Evolutionary conservation across 2,329 filamentous ascomycete genomes (phyloP).

Genomic region (Fusarium palustre): DNA sequence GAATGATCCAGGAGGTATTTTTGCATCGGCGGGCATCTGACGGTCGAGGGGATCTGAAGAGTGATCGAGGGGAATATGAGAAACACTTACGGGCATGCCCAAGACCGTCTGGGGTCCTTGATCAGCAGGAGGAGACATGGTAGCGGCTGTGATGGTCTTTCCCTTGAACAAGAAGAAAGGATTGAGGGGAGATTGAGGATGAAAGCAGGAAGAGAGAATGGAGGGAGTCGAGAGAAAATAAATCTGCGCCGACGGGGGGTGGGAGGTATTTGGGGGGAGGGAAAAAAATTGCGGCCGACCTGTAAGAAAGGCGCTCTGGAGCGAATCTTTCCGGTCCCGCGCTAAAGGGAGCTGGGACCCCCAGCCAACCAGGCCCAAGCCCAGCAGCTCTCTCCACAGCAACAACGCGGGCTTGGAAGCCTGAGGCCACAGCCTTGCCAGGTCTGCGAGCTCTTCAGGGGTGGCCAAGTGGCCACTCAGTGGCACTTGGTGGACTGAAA

Average conservation of each 20-base stretch:
- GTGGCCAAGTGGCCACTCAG: constrained; percentile 41
- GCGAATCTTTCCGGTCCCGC: constrained; percentile 65
- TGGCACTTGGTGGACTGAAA: constrained; percentile 28
- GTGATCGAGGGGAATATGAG: constrained; percentile 19
- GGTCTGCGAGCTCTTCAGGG: constrained; percentile 38
- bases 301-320: constrained; percentile 61
- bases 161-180: constrained; percentile 62
- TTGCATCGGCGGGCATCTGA: constrained; percentile 49
- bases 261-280: constrained; percentile 57
- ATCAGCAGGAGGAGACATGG: constrained; percentile 63
- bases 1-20: constrained; percentile 23
- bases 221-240: constrained; percentile 58
- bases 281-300: constrained; percentile 65
- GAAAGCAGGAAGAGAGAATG: constrained; percentile 59
- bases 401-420: constrained; percentile 50
- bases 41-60: constrained; percentile 19
- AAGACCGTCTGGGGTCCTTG: constrained; percentile 66
- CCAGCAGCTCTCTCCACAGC: constrained; percentile 48
- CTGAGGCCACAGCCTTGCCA: constrained; percentile 49
- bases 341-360: constrained; percentile 51
- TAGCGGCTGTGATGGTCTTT: constrained; percentile 57
- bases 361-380: constrained; percentile 40
- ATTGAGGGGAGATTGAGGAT: constrained; percentile 71
- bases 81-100: constrained; percentile 74
- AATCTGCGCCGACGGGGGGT: constrained; percentile 58